Conservation (phyloP, 176 grass and related monocot species). For the Musa acuminata region DNA sequence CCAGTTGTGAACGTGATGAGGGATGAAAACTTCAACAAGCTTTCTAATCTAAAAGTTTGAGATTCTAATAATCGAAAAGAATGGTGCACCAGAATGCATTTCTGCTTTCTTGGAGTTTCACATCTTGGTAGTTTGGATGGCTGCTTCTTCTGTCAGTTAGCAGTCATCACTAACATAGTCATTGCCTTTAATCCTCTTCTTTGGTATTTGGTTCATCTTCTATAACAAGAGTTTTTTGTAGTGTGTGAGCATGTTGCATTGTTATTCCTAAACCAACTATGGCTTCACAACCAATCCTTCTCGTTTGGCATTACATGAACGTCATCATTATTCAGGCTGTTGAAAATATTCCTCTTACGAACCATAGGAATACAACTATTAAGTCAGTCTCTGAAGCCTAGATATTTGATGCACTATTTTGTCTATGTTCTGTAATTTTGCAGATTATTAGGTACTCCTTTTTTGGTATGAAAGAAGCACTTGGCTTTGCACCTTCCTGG, state of each 20-base stretch:
- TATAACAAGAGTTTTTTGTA: too few relatives aligned
- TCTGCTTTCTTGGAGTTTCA: not conserved
- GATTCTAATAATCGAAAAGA: not conserved
- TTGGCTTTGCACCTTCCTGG: conserved; percentile 72
- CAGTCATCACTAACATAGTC: not conserved
- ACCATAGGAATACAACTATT: too few relatives aligned
- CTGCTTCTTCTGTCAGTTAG: not conserved
- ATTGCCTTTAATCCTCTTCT: not conserved
- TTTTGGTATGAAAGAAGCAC: conserved; percentile 80
- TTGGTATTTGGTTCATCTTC: too few relatives aligned
- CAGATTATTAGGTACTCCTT: conserved; percentile 93
- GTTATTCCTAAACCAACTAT: not conserved
- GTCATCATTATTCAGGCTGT: not conserved
- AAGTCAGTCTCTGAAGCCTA: not conserved
- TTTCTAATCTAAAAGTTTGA: not conserved
- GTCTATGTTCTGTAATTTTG: not conserved
- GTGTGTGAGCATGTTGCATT: too few relatives aligned
- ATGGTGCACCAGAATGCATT: not conserved
- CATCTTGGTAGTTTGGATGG: not conserved
- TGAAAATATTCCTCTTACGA: not conserved
- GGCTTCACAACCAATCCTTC: not conserved
- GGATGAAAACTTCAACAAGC: not conserved
- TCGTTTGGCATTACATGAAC: not conserved
- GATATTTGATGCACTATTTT: not conserved
- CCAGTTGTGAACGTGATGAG: not conserved